Base-by-base conservation (phyloP, 208 protist genomes). In the Leishmania aethiopica region DNA sequence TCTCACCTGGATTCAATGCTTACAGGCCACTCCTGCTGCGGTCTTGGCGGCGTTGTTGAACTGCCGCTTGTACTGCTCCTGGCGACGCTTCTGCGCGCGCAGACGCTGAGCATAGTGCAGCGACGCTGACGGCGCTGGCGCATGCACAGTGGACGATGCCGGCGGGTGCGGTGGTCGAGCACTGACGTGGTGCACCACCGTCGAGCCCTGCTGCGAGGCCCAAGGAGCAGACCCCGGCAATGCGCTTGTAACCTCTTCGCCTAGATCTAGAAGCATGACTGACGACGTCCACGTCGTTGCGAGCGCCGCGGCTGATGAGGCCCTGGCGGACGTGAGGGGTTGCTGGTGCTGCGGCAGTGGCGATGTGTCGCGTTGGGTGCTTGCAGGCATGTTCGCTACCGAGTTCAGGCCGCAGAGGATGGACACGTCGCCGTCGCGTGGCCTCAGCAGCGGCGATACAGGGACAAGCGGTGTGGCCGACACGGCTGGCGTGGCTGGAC, bases 31-130 rank as follows among this genome's bases (percentile, higher is more conserved):
- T n/a, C 57, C 47, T 28, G 75, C 40, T 32, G 75, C 57, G 11
- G n/a, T 3, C 17, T 62, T 77, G 15, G 37, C 19, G 57, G 51
- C 3, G 42, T 49, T 17, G 71, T 81, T 78, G 42, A 72, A 66
- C 40, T 75, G 79, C 32, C 47, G 74, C 45, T 74, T 69, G 60
- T 73, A 86, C 75, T 74, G 42, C 60, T 86, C 40, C 69, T 81
- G 79, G 37, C 79, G 83, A 37, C 70, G 60, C 45, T 83, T 78
- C 53, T 77, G 77, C 0, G 75, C 83, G 45, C 78, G 78, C 75
- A 86, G 78, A 25, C 83, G 83, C 11, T 40, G 49, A 32, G 60
- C 82, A 53, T 74, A 85, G 10, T 59, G 82, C 15, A 45, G 35
- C 7, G 67, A 72, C 6, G 67, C 32, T 10, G 49, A 45, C 15